Conservation (phyloP, 163 green algal genomes). For the Scenedesmus sp. region DNA sequence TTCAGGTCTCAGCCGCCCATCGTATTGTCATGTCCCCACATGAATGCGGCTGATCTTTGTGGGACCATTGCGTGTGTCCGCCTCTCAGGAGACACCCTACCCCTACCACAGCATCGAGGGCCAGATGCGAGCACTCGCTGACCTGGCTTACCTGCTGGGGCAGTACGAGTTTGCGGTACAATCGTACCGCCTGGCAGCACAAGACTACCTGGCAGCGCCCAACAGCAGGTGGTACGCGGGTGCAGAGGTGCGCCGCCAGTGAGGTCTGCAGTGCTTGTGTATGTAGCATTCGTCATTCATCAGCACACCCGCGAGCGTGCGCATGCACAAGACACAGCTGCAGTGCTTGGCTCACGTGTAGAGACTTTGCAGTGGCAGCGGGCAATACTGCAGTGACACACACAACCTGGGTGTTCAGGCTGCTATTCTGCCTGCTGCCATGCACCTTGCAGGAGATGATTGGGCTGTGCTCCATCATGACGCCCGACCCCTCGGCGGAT, state of each 20-base stretch:
- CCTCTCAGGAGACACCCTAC: no score
- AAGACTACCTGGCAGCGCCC: slow-evolving; percentile 65
- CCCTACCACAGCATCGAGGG: slow-evolving; percentile 76
- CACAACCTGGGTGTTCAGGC: no score
- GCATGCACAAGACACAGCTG: no score
- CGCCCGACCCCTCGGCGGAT: slow-evolving; percentile 58
- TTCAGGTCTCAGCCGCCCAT: no score
- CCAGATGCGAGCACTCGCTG: slow-evolving; percentile 89
- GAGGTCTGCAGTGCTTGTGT: neutral
- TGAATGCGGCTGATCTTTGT: no score
- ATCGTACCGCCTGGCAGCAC: slow-evolving; percentile 70
- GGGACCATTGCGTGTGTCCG: no score
- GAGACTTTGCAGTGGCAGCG: no score
- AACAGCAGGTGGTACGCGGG: slow-evolving; percentile 73
- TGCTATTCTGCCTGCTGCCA: neutral
- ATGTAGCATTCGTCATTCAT: no score
- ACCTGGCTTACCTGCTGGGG: slow-evolving; percentile 89
- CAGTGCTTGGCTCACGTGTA: no score
- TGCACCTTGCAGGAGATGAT: slow-evolving; percentile 72
- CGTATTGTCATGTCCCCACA: no score
- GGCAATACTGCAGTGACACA: no score
- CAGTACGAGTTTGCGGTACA: slow-evolving; percentile 65
- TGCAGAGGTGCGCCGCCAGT: slow-evolving; percentile 60
- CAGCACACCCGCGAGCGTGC: no score
- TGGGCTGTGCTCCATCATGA: slow-evolving; percentile 65